Evolutionary conservation across 768 basidiomycete species (phyloP).

Genomic region (Asterophora lycoperdoides): DNA sequence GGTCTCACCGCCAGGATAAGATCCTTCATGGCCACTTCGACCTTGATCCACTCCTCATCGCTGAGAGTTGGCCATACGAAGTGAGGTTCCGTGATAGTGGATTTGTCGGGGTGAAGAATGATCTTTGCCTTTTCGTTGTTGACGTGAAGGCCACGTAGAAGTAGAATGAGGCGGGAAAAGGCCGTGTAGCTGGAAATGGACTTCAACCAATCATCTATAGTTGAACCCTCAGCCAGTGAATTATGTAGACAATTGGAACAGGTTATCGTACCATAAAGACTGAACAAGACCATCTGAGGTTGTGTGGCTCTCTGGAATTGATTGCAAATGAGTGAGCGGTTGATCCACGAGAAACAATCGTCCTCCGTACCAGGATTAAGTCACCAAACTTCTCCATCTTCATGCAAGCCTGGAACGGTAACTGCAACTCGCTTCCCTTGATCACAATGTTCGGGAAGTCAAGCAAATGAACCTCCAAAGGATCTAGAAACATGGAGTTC

Average conservation of each 20-base stretch:
- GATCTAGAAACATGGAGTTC: constrained; percentile 44
- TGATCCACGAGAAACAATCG: not conserved
- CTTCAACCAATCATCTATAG: constrained; percentile 93
- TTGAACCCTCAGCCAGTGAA: constrained; percentile 7
- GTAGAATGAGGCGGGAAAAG: constrained; percentile 95
- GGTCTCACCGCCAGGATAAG: constrained; percentile 77
- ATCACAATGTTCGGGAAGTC: constrained; percentile 99
- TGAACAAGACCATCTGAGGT: constrained; percentile 99
- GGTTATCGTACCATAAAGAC: constrained; percentile 69
- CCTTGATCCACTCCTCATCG: constrained; percentile 98
- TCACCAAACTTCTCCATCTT: constrained; percentile 99
- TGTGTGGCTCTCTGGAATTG: constrained; percentile 79
- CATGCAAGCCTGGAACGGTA: constrained; percentile 99
- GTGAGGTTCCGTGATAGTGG: constrained; percentile 94
- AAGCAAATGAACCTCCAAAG: constrained; percentile 95
- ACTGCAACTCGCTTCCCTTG: constrained; percentile 95
- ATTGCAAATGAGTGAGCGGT: constrained; percentile 4
- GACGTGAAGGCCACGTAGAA: constrained; percentile 95
- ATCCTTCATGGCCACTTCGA: constrained; percentile 98
- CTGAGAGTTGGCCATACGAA: constrained; percentile 94
- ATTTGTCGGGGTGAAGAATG: constrained; percentile 95
- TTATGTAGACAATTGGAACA: not conserved
- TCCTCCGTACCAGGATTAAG: constrained; percentile 66
- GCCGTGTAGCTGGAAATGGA: constrained; percentile 98
- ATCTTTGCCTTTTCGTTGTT: constrained; percentile 99